Evolutionary conservation across 176 grass and related monocot genomes (phyloP), one percentile per base, ranked within the genome.

Genomic region (Lolium multiflorum): DNA sequence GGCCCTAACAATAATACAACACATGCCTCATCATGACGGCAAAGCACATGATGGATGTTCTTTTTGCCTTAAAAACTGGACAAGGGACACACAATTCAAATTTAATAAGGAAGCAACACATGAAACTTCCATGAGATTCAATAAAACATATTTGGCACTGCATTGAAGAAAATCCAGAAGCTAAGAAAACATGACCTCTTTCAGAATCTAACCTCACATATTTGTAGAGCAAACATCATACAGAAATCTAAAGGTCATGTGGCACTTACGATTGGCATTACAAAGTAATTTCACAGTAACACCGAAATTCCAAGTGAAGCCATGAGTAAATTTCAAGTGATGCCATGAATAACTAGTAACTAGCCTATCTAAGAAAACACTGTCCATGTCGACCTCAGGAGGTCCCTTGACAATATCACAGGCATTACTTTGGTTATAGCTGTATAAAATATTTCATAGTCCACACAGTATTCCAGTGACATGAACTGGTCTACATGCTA

Each of bases 91-190:
- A n/a, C 20, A 61, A 61, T 24, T 61, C 58, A 24, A 5, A 61
- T 24, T 61, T 24, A 61, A 61, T 61, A 47, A 47, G 46, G 9
- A 9, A 47, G 46, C 46, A 47, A 9, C 46, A 47, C 46, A 47
- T 47, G 46, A 10, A 47, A 47, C 46, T 47, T 47, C 46, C 6
- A 10, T 9, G 46, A 8, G 0, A 84, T 51, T 62, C 8, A 52
- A 47, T 71, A 76, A 11, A 6, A 43, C 63, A 66, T 3, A 73
- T 82, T 82, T 18, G 41, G 67, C 70, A 82, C 8, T 56, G 44
- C 37, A 55, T 0, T 43, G 35, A 72, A 77, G 28, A 84, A 61
- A 81, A 74, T 78, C 61, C 8, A 46, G 11, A 90, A 86, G 51
- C 15, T 47, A 43, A 61, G n/a, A 5, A 82, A 82, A 37, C 24